A percentile compares a stretch with the other conserved stretches of the same genome.
phyloP scores from a whole-genome alignment of 2,329 filamentous ascomycete genomes.

The Claviceps monticola region DNA sequence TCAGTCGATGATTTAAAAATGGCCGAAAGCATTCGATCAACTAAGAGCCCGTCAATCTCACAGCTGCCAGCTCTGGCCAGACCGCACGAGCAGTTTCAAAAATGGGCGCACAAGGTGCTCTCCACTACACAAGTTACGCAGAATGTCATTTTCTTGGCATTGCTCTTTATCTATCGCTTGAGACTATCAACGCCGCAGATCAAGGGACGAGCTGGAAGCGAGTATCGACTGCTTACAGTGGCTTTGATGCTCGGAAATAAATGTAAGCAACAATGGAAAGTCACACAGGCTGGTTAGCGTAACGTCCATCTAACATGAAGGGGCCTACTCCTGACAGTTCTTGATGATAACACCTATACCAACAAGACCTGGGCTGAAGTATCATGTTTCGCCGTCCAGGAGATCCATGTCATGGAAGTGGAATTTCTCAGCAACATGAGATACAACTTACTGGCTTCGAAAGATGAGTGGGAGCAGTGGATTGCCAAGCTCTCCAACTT shows the following conservation, averaged over 20 bases:
- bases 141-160: conserved; percentile 80
- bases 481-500: conserved; percentile 71
- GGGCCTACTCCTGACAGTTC: conserved; percentile 37
- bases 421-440: conserved; percentile 98
- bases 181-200: conserved; percentile 84
- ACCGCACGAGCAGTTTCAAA: conserved; percentile 68
- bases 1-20: conserved; percentile 63
- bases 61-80: conserved; percentile 57
- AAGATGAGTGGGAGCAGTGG: conserved; percentile 79
- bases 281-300: background rate
- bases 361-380: conserved; percentile 99
- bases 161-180: conserved; percentile 85
- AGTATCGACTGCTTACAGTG: conserved; percentile 83
- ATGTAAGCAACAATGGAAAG: conserved; percentile 39
- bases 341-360: conserved; percentile 98
- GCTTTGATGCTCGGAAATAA: conserved; percentile 98
- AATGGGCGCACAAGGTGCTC: conserved; percentile 86
- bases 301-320: background rate
- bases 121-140: conserved; percentile 92
- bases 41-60: conserved; percentile 28
- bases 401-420: conserved; percentile 99
- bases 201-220: conserved; percentile 82
- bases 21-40: conserved; percentile 47
- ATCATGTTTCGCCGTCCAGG: conserved; percentile 80
- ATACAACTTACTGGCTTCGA: conserved; percentile 79